Evolutionary conservation across 129 eudicot species (phyloP).

Genomic region (Erigeron canadensis): DNA sequence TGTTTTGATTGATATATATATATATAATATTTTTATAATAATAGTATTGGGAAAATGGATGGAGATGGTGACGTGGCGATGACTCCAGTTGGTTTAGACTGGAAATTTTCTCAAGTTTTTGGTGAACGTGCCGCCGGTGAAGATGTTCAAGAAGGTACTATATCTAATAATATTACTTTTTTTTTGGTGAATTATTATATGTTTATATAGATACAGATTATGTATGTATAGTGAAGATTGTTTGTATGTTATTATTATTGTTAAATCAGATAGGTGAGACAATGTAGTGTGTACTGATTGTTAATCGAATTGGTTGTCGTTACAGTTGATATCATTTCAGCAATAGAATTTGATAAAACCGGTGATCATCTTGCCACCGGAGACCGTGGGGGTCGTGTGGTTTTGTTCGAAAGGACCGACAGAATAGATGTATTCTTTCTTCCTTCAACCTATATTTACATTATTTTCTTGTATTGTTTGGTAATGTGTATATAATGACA

Average conservation of each 20-base stretch:
- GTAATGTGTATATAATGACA: constrained; percentile 19
- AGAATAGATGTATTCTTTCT: constrained; percentile 42
- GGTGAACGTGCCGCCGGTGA: constrained; percentile 6
- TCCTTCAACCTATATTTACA: constrained; percentile 8
- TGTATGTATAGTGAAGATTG: too few relatives aligned
- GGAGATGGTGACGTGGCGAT: too few relatives aligned
- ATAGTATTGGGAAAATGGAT: too few relatives aligned
- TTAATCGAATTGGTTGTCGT: constrained; percentile 12
- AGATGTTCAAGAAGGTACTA: constrained; percentile 1
- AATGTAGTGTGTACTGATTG: constrained; percentile 14
- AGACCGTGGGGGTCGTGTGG: constrained; percentile 73
- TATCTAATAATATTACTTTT: too few relatives aligned
- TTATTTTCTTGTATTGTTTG: not conserved
- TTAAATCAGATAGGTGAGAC: not conserved
- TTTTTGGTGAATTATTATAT: too few relatives aligned
- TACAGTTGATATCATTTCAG: constrained; percentile 66
- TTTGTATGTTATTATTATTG: too few relatives aligned
- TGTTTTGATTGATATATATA: too few relatives aligned
- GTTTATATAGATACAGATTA: too few relatives aligned
- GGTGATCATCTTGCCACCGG: constrained; percentile 72
- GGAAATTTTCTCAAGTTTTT: constrained; percentile 7
- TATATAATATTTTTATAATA: too few relatives aligned
- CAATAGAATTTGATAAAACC: constrained; percentile 60
- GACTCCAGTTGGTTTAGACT: not conserved
- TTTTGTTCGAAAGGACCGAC: constrained; percentile 58